Evolutionary conservation across 805 yeast genomes (phyloP).

Genomic region (Candida caryicola): DNA sequence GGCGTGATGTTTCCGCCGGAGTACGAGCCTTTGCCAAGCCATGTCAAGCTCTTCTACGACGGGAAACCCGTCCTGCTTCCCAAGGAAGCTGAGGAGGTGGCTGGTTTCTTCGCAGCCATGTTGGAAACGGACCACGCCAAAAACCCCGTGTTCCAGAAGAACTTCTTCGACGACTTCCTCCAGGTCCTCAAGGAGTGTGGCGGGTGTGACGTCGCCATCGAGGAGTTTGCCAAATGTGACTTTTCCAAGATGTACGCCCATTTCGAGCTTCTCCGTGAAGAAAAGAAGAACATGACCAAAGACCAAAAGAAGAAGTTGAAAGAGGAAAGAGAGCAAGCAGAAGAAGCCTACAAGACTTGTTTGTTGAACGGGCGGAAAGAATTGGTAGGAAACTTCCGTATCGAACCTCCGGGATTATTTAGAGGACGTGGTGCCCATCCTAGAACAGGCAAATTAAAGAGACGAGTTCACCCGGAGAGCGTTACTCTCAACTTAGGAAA

Average conservation of each 20-base stretch:
- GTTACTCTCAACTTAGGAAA: slow-evolving; percentile 78
- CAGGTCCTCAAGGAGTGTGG: slow-evolving; percentile 67
- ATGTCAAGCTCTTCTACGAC: slow-evolving; percentile 72
- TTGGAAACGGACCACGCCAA: slow-evolving; percentile 83
- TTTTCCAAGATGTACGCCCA: slow-evolving; percentile 70
- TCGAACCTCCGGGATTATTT: slow-evolving; percentile 95
- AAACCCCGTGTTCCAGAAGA: slow-evolving; percentile 81
- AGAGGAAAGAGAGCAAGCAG: slow-evolving; percentile 68
- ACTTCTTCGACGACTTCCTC: slow-evolving; percentile 78
- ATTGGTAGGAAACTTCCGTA: slow-evolving; percentile 88
- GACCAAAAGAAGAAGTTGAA: slow-evolving; percentile 76
- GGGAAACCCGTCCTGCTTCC: slow-evolving; percentile 76
- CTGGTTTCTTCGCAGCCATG: slow-evolving; percentile 91
- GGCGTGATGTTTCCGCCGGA: slow-evolving; percentile 95
- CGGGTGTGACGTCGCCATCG: slow-evolving; percentile 50
- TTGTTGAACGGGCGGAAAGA: slow-evolving; percentile 82
- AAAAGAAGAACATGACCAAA: slow-evolving; percentile 62
- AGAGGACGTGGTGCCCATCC: slow-evolving; percentile 98
- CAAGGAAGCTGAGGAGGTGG: slow-evolving; percentile 88
- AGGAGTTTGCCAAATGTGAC: slow-evolving; percentile 67
- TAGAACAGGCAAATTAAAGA: slow-evolving; percentile 86
- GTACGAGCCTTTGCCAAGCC: slow-evolving; percentile 79
- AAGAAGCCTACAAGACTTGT: slow-evolving; percentile 81
- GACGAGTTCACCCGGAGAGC: slow-evolving; percentile 86
- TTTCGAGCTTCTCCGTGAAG: slow-evolving; percentile 67